Conservation (phyloP, 257 asterid genomes). For the Gentiana straminea region DNA sequence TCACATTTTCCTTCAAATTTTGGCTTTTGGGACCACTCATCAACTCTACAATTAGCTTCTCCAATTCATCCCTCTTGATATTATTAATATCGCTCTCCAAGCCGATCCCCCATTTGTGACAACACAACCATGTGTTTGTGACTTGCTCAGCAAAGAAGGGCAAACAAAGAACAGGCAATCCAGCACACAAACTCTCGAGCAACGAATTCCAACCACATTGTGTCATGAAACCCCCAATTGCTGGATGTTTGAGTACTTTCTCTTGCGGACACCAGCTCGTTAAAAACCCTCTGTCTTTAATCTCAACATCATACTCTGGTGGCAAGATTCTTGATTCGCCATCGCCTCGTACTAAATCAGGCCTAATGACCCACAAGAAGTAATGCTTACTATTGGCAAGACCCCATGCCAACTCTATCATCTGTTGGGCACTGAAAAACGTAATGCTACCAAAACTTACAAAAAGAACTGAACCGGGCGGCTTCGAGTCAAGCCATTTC, state of each 20-base stretch:
- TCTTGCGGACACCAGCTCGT: constrained; percentile 21
- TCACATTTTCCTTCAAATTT: constrained; percentile 12
- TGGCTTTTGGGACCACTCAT: constrained; percentile 14
- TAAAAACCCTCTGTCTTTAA: constrained; percentile 3
- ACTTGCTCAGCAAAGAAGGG: constrained; percentile 16
- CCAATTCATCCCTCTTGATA: constrained; percentile 11
- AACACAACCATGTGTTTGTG: constrained; percentile 19
- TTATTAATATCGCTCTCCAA: constrained; percentile 15
- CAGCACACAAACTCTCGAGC: constrained; percentile 12
- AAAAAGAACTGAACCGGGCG: constrained; percentile 15
- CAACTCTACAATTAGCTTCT: constrained; percentile 12
- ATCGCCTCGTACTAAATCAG: constrained; percentile 11
- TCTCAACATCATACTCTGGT: constrained; percentile 8
- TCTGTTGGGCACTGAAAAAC: not conserved
- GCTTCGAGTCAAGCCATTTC: constrained; percentile 12
- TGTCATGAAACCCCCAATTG: constrained; percentile 18
- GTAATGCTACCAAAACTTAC: constrained; percentile 18
- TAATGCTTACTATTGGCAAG: constrained; percentile 15
- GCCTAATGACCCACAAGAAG: constrained; percentile 18
- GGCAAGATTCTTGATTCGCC: constrained; percentile 4
- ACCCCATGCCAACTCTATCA: constrained; percentile 21
- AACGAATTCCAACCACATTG: constrained; percentile 26
- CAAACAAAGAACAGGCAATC: constrained; percentile 25
- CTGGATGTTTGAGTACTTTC: constrained; percentile 14
- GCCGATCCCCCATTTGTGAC: constrained; percentile 12